Evolutionary conservation across 176 grass and related monocot species (phyloP).

Genomic region (Triticum turgidum): DNA sequence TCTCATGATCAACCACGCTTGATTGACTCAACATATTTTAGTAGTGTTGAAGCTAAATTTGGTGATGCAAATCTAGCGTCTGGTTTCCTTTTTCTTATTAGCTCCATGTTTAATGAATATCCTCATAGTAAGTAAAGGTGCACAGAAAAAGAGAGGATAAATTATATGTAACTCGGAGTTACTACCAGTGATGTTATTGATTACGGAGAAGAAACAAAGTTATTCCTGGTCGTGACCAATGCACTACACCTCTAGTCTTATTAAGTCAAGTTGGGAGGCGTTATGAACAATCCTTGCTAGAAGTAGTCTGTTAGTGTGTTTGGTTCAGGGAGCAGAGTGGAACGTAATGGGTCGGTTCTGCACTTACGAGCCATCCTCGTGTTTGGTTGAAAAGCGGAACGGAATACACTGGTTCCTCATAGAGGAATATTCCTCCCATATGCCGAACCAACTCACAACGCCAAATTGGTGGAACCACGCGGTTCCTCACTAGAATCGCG

Average conservation of each 20-base stretch:
- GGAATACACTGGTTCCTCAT: no score
- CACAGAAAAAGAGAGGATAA: not conserved
- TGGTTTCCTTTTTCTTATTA: constrained; percentile 4
- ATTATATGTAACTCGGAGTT: not conserved
- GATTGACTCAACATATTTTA: not conserved
- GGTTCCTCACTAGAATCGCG: no score
- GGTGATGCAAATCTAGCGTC: not conserved
- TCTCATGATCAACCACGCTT: not conserved
- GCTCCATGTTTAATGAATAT: constrained; percentile 9
- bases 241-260: not conserved
- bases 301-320: not conserved
- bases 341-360: no score
- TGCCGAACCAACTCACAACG: no score
- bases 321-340: no score
- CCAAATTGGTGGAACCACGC: no score
- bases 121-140: not conserved
- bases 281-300: constrained; percentile 2
- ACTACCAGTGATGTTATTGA: not conserved
- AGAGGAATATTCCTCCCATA: no score
- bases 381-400: no score
- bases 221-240: not conserved
- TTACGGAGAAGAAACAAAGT: not conserved
- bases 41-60: not conserved
- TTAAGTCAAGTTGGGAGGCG: not conserved
- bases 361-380: no score